Conservation (phyloP, 1,139 yeast genomes). For the Blastobotrys illinoisensis region DNA sequence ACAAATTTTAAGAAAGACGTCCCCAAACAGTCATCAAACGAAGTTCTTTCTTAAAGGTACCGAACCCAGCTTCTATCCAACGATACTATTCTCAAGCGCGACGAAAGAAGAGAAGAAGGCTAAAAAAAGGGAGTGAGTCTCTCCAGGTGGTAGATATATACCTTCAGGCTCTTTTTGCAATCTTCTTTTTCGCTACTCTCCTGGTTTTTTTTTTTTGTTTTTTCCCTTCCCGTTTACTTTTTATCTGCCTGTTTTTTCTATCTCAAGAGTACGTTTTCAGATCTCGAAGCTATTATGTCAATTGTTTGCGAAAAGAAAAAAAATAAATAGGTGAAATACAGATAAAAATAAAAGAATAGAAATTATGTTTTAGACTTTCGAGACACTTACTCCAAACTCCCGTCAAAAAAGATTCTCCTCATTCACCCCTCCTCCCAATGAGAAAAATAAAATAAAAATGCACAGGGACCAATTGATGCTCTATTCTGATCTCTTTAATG, state of each 20-base stretch:
- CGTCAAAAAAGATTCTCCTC: background rate
- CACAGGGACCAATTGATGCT: background rate
- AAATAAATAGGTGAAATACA: slow-evolving; percentile 3
- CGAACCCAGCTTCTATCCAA: background rate
- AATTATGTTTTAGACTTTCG: background rate
- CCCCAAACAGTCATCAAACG: background rate
- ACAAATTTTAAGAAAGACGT: background rate
- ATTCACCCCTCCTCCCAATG: background rate
- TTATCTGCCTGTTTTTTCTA: background rate
- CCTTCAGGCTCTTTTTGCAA: background rate
- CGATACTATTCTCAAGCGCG: background rate
- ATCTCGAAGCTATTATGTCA: background rate
- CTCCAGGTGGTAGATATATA: background rate
- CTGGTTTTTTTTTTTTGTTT: background rate
- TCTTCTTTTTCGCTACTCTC: background rate
- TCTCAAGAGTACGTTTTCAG: background rate
- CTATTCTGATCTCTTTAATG: background rate
- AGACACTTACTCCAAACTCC: background rate
- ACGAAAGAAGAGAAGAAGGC: background rate
- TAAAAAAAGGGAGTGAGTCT: slow-evolving; percentile 2
- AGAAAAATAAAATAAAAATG: background rate
- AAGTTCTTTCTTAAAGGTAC: background rate
- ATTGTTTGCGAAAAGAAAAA: slow-evolving; percentile 4
- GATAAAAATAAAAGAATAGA: slow-evolving; percentile 5
- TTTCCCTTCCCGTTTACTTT: background rate